Percentiles rank a stretch among this genome's conserved stretches.
phyloP scores from a whole-genome alignment of 2,329 filamentous ascomycete genomes.

The Xylaria sp. region DNA sequence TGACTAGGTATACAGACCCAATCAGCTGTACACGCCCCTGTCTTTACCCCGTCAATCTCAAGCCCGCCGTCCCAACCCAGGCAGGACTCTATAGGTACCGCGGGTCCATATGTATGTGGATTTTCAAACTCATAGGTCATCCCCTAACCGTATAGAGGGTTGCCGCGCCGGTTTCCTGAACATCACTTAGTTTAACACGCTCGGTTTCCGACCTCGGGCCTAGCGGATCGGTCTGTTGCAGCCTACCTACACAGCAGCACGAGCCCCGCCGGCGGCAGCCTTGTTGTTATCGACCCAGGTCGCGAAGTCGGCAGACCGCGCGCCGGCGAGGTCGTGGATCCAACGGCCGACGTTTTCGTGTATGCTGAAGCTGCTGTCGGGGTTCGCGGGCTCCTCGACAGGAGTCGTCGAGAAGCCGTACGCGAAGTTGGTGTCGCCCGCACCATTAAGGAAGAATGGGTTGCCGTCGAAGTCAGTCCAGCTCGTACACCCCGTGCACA shows the following conservation, averaged over 20 bases:
- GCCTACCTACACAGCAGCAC: not conserved
- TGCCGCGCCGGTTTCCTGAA: no score
- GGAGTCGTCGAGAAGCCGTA: slow-evolving; percentile 43
- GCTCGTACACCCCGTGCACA: slow-evolving; percentile 45
- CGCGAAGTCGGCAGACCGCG: slow-evolving; percentile 39
- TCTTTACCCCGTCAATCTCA: no score
- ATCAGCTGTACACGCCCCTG: no score
- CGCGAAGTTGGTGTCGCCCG: slow-evolving; percentile 42
- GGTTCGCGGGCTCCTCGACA: slow-evolving; percentile 42
- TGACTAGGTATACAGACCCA: no score
- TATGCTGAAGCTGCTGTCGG: slow-evolving; percentile 44
- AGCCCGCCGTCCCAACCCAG: no score
- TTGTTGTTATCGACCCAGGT: slow-evolving; percentile 36
- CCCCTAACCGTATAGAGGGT: no score
- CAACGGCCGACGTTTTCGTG: slow-evolving; percentile 48
- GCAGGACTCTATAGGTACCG: no score
- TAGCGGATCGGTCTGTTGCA: not conserved
- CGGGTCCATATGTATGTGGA: no score
- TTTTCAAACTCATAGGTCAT: no score
- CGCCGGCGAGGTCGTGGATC: slow-evolving; percentile 41
- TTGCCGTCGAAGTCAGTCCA: slow-evolving; percentile 47
- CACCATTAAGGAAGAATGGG: slow-evolving; percentile 42
- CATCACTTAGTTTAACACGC: no score
- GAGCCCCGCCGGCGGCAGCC: slow-evolving; percentile 1
- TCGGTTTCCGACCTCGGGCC: not conserved